These are phyloP conservation scores for Nidula niveotomentosa DNA, from an alignment of 1,284 basidiomycete species.

Conservation along the genomic window DNA sequence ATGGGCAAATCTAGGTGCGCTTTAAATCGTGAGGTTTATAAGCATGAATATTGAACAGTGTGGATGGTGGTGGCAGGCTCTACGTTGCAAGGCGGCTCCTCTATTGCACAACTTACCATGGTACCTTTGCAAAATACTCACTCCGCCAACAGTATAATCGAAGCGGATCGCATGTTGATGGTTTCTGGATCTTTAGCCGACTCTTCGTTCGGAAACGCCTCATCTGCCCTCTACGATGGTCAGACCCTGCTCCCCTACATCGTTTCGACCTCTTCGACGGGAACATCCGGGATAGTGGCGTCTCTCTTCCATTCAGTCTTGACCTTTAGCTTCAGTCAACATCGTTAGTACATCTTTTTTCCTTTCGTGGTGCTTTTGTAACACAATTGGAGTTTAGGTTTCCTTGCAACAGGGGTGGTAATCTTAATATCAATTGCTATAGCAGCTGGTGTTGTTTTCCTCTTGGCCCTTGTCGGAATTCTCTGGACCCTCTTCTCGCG, in stretches of 20 bases:
- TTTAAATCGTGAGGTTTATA: neutral
- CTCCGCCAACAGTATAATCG: constrained; percentile 66
- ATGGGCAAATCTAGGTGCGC: constrained; percentile 67
- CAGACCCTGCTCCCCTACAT: constrained; percentile 84
- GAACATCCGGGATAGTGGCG: constrained; percentile 72
- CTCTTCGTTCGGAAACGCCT: constrained; percentile 73
- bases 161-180: constrained; percentile 88
- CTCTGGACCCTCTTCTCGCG: constrained; percentile 87
- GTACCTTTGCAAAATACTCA: constrained; percentile 85
- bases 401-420: constrained; percentile 89
- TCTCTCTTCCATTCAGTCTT: constrained; percentile 82
- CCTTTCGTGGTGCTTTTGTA: constrained; percentile 6
- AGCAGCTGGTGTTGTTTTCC: constrained; percentile 91
- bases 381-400: constrained; percentile 46
- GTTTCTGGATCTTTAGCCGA: constrained; percentile 82
- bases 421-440: constrained; percentile 98
- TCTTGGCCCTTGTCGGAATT: constrained; percentile 86
- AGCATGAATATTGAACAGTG: neutral
- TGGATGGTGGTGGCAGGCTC: constrained; percentile 38
- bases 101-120: constrained; percentile 85
- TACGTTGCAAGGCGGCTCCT: constrained; percentile 50
- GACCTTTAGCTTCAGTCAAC: constrained; percentile 72
- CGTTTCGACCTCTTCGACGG: constrained; percentile 65
- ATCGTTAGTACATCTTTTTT: constrained; percentile 48
- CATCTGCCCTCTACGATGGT: constrained; percentile 89